These are phyloP conservation scores for Trifolium pratense DNA, from an alignment of 306 rosid species.

Conservation along the genomic window DNA sequence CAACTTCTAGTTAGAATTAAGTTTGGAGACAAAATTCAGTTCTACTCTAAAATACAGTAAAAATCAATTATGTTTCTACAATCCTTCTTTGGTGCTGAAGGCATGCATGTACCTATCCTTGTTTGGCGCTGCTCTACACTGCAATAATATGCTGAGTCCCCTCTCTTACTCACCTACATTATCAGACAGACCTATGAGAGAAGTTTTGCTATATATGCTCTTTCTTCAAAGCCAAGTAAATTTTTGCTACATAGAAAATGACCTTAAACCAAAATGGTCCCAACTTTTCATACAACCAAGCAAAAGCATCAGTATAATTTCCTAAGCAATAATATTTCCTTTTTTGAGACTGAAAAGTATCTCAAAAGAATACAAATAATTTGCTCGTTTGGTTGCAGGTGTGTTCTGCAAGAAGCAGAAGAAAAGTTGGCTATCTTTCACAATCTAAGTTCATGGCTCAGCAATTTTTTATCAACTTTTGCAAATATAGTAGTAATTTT, in stretches of 20 bases:
- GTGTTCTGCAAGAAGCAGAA: slow-evolving; percentile 19
- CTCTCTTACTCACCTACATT: slow-evolving; percentile 17
- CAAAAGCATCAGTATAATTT: slow-evolving; percentile 1
- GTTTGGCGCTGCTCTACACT: not conserved
- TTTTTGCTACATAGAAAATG: slow-evolving; percentile 10
- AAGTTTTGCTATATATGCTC: slow-evolving; percentile 15
- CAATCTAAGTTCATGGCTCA: slow-evolving; percentile 1
- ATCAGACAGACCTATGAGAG: slow-evolving; percentile 26
- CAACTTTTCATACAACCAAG: not conserved
- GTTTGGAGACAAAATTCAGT: too few relatives aligned
- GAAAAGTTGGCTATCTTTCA: slow-evolving; percentile 1
- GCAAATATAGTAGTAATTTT: not conserved
- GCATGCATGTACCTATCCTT: not conserved
- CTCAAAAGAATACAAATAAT: not conserved
- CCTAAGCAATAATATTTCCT: not conserved
- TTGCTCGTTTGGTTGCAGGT: slow-evolving; percentile 4
- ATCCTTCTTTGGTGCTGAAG: too few relatives aligned
- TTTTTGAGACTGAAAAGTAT: not conserved
- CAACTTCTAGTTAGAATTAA: too few relatives aligned
- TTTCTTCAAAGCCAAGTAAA: slow-evolving; percentile 30
- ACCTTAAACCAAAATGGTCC: slow-evolving; percentile 26
- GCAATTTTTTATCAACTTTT: not conserved
- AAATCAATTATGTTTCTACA: too few relatives aligned
- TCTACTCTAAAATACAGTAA: too few relatives aligned
- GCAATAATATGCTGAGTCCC: not conserved